Conservation (phyloP, 192 early-diverging fungal species). For the Mortierella hygrophila region DNA sequence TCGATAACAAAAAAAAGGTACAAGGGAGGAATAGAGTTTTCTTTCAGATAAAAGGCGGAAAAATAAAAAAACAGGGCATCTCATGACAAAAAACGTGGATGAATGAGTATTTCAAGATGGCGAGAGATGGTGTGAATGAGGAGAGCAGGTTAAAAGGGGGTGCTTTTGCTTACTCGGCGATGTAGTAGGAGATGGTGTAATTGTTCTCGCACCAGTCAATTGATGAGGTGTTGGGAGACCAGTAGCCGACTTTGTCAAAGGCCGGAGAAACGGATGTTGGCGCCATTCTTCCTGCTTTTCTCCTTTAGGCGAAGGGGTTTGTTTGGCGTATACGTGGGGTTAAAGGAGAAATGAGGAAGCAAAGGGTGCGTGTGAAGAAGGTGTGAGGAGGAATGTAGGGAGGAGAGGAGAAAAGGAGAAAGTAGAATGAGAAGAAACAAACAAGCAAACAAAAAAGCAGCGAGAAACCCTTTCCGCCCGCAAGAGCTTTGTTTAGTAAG, state of each 20-base stretch:
- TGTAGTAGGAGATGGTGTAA: constrained; percentile 59
- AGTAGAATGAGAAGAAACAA: background rate
- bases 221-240: constrained; percentile 47
- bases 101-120: background rate
- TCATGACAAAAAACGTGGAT: background rate
- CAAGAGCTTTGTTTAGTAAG: no score
- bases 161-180: constrained; percentile 62
- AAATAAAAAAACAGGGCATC: no score
- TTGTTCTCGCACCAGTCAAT: constrained; percentile 60
- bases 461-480: no score
- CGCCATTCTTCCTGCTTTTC: background rate
- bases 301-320: no score
- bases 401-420: background rate
- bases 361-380: background rate
- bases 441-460: no score
- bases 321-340: no score
- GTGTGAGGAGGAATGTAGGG: background rate
- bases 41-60: no score
- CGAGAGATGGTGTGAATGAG: background rate
- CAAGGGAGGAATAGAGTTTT: no score
- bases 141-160: background rate
- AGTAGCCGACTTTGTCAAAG: constrained; percentile 29
- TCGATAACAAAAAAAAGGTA: background rate
- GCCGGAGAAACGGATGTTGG: constrained; percentile 11
- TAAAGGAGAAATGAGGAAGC: no score